Evolutionary conservation across 371 early-diverging fungal species (phyloP), one percentile per base, ranked within the genome.

Genomic region (Quaeritorhiza haematococci): DNA sequence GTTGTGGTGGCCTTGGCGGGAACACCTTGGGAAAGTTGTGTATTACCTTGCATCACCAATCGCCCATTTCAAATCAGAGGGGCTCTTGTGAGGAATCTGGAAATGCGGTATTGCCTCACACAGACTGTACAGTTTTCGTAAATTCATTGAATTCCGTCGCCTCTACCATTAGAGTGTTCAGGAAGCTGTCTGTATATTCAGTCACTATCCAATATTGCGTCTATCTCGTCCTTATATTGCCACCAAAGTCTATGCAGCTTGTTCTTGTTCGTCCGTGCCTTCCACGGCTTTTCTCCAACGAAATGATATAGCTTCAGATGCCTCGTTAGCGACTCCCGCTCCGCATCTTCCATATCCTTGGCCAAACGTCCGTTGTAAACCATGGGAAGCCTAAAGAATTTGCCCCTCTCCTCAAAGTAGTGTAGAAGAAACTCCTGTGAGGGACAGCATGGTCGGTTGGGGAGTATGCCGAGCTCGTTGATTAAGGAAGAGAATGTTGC

Each of bases 361-460:
- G 41, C 49, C 45, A 29, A 10, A 28, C 63, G 43, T 10, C 26
- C 56, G 38, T 68, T 64, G 49, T 64, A 68, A 24, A 58, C 59
- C 3, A 42, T 19, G 6, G 68, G 64, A 6, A 64, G 32, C 1
- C 64, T 41, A 43, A 43, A 55, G 33, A 44, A 64, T 17, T 32
- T 17, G 4, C 34, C 33, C 7, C 61, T 42, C 51, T 59, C 53
- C 34, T 68, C 64, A 44, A 68, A 68, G 46, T 53, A 68, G 52
- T 61, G 53, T 33, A 42, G 55, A 23, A 68, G 58, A 49, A 68
- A 63, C 45, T 68, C 68, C 45, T 67, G 68, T 2, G 68, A 64
- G 2, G 68, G 68, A 30, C 68, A 68, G 47, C 68, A 68, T n/a
- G 68, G 68, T 27, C 68, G 46, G 49, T 63, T 60, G 2, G 64